A percentile compares a stretch with the other conserved stretches of the same genome.
Evolutionary conservation across 169 alveolate genomes (phyloP).

Genomic region (Eimeria sp.): DNA sequence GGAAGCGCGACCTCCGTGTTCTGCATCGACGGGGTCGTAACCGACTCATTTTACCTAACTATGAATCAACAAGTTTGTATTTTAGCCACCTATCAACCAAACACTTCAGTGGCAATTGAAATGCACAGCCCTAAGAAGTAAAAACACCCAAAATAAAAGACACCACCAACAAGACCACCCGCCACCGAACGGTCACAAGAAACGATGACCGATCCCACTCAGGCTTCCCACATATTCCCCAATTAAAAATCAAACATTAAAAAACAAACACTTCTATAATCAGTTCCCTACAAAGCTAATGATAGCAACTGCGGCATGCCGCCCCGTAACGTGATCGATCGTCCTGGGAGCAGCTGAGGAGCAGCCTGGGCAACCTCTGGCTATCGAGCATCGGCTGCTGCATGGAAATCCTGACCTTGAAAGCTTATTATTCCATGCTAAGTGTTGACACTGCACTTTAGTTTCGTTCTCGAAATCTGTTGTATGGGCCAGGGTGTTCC

Average conservation of each 20-base stretch:
- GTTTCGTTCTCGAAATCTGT: neutral
- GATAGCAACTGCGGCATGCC: neutral
- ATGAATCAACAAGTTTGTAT: neutral
- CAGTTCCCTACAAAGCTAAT: neutral
- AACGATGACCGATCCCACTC: neutral
- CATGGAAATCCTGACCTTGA: neutral
- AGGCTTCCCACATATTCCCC: neutral
- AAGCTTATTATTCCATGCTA: neutral
- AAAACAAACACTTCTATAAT: neutral
- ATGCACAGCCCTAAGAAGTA: neutral
- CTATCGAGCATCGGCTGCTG: neutral
- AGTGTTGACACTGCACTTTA: neutral
- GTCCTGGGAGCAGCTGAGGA: neutral
- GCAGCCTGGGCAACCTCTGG: neutral
- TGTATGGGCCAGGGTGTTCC: neutral
- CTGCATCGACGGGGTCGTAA: neutral
- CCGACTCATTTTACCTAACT: neutral
- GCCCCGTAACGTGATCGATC: neutral
- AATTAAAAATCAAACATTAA: neutral
- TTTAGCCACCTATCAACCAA: neutral
- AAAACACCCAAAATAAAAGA: neutral
- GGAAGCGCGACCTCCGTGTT: neutral
- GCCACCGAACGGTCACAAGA: conserved; percentile 11
- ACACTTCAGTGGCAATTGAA: neutral
- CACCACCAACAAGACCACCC: neutral